These are phyloP conservation scores for Micractinium conductrix DNA, from an alignment of 139 green algal species.

Conservation along the genomic window DNA sequence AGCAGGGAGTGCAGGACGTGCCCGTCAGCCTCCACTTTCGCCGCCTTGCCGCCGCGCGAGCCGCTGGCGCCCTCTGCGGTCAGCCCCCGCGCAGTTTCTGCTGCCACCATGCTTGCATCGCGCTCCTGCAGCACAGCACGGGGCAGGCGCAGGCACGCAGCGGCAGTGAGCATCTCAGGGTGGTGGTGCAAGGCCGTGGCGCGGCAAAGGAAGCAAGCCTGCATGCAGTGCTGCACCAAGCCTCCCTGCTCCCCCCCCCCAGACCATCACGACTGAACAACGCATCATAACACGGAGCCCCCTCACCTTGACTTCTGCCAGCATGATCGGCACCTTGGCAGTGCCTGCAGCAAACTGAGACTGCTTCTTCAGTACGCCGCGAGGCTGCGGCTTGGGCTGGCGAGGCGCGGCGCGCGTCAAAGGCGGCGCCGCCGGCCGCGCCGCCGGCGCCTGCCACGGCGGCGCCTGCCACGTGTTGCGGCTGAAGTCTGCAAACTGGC, in stretches of 20 bases:
- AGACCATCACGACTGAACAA: no score
- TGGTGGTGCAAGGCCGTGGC: background rate
- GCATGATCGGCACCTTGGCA: slow-evolving; percentile 41
- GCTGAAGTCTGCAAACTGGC: slow-evolving; percentile 26
- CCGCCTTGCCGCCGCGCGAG: background rate
- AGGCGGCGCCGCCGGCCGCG: background rate
- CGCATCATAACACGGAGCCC: no score
- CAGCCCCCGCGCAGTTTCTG: slow-evolving; percentile 13
- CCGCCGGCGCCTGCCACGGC: background rate
- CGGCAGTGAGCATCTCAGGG: no score
- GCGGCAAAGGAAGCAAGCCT: background rate
- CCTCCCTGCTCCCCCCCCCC: no score
- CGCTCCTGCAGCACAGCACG: slow-evolving; percentile 22
- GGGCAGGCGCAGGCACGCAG: no score
- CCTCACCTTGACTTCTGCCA: slow-evolving; percentile 41
- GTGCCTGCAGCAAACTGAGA: slow-evolving; percentile 39
- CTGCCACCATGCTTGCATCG: background rate
- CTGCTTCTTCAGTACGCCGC: slow-evolving; percentile 35
- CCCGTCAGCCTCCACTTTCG: no score
- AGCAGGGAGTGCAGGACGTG: no score
- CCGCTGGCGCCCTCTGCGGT: background rate
- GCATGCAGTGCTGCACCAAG: background rate
- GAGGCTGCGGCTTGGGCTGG: background rate
- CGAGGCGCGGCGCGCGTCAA: no score
- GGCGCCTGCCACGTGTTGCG: background rate